Evolutionary conservation across 1,284 basidiomycete genomes (phyloP).

Genomic region (Puccinia brachypodii): DNA sequence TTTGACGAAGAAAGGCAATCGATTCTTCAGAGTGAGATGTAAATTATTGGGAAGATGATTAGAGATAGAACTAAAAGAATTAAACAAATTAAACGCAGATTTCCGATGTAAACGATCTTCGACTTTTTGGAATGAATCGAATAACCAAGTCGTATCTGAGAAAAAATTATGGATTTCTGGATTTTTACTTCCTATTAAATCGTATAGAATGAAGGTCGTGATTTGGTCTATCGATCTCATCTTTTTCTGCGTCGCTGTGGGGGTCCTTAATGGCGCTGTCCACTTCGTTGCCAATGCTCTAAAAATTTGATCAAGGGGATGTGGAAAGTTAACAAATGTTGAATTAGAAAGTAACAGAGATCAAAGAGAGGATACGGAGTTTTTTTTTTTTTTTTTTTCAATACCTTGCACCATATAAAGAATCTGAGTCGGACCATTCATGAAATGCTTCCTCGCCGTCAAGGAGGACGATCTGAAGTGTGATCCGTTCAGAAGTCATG

Average conservation of each 20-base stretch:
- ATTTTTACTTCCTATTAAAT: constrained; percentile 68
- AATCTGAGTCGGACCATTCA: constrained; percentile 84
- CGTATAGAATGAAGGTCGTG: constrained; percentile 84
- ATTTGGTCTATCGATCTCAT: constrained; percentile 70
- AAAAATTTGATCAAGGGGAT: neutral
- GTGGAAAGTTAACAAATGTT: constrained; percentile 9
- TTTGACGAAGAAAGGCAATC: constrained; percentile 6
- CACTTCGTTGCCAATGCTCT: constrained; percentile 84
- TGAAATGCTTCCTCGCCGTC: constrained; percentile 97
- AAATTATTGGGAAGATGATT: neutral
- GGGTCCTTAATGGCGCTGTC: constrained; percentile 61
- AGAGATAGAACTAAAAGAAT: neutral
- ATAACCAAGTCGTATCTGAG: constrained; percentile 81
- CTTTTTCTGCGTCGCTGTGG: constrained; percentile 63
- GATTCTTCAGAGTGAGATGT: neutral
- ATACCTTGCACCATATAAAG: constrained; percentile 87
- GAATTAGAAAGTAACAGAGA: constrained; percentile 24
- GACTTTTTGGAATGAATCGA: constrained; percentile 68
- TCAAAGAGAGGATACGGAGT: too few relatives aligned
- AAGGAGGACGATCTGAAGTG: constrained; percentile 92
- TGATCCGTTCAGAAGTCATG: constrained; percentile 61
- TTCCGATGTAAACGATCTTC: constrained; percentile 63
- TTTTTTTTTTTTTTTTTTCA: neutral
- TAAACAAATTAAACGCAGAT: constrained; percentile 10
- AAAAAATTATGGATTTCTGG: constrained; percentile 77